A percentile compares a stretch with the other conserved stretches of the same genome.
Evolutionary conservation across 108 stramenopile species (phyloP).

Genomic region (Parmales sp.): DNA sequence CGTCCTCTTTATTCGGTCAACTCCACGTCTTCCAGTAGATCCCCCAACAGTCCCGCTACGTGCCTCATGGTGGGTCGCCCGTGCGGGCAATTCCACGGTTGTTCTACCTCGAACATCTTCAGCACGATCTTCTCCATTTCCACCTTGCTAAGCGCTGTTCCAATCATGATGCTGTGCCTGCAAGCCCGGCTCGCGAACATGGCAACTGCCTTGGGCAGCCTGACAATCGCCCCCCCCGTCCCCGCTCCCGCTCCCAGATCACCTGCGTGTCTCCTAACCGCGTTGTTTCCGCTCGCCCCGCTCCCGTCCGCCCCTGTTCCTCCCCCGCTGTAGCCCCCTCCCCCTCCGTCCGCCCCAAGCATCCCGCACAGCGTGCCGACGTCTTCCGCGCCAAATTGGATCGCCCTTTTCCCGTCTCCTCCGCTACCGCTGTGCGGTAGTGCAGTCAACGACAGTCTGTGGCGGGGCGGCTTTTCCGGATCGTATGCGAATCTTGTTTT

Average conservation of each 20-base stretch:
- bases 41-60: conserved; percentile 43
- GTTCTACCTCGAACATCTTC: conserved; percentile 66
- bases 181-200: conserved; percentile 95
- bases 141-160: conserved; percentile 66
- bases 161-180: conserved; percentile 85
- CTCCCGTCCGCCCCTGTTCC: conserved; percentile 62
- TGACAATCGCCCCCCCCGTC: conserved; percentile 31
- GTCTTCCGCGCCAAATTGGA: conserved; percentile 84
- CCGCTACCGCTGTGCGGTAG: conserved; percentile 79
- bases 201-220: conserved; percentile 86
- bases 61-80: conserved; percentile 83
- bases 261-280: conserved; percentile 63
- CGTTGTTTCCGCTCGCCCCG: conserved; percentile 63
- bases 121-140: conserved; percentile 72
- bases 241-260: conserved; percentile 15
- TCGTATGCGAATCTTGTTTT: conserved; percentile 49
- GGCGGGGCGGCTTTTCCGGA: conserved; percentile 55
- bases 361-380: conserved; percentile 79
- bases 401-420: conserved; percentile 68
- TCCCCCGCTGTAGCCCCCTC: conserved; percentile 46
- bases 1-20: too few species aligned
- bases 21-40: conserved; percentile 44
- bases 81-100: conserved; percentile 87
- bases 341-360: conserved; percentile 47
- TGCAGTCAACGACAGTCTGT: conserved; percentile 69